These are phyloP conservation scores for Mycena latifolia DNA, from an alignment of 768 basidiomycete species.

Conservation along the genomic window DNA sequence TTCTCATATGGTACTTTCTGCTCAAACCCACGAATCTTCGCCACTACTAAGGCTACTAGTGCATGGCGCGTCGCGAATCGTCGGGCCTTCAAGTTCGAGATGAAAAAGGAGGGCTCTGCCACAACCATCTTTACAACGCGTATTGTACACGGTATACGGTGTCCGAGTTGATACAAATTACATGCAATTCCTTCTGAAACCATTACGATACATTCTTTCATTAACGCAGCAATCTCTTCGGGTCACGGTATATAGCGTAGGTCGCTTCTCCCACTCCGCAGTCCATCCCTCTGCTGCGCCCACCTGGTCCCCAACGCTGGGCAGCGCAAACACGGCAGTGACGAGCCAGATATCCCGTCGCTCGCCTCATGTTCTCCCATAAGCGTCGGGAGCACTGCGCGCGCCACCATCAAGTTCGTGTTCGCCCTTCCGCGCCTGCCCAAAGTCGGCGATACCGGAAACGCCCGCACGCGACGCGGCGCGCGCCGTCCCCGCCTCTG, in stretches of 20 bases:
- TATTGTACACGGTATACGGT: too few species aligned
- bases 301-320: constrained; percentile 51
- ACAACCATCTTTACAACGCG: too few species aligned
- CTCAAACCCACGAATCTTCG: too few species aligned
- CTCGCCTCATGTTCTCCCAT: constrained; percentile 58
- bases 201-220: too few species aligned
- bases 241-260: too few species aligned
- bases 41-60: too few species aligned
- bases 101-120: too few species aligned
- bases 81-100: too few species aligned
- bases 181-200: too few species aligned
- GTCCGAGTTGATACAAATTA: too few species aligned
- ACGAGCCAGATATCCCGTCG: constrained; percentile 67
- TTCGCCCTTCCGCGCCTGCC: constrained; percentile 56
- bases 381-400: constrained; percentile 78
- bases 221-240: constrained; percentile 46
- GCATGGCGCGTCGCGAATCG: too few species aligned
- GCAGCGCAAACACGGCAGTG: constrained; percentile 75
- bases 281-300: constrained; percentile 59
- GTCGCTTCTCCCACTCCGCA: constrained; percentile 61
- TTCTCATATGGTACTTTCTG: too few species aligned
- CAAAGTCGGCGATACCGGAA: constrained; percentile 69
- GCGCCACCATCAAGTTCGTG: constrained; percentile 74
- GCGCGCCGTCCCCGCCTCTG: constrained; percentile 60
- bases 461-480: constrained; percentile 73